A percentile compares a stretch with the other conserved stretches of the same genome.
Conservation (phyloP, 768 basidiomycete species). For the Rhizopogon vinicolor region DNA sequence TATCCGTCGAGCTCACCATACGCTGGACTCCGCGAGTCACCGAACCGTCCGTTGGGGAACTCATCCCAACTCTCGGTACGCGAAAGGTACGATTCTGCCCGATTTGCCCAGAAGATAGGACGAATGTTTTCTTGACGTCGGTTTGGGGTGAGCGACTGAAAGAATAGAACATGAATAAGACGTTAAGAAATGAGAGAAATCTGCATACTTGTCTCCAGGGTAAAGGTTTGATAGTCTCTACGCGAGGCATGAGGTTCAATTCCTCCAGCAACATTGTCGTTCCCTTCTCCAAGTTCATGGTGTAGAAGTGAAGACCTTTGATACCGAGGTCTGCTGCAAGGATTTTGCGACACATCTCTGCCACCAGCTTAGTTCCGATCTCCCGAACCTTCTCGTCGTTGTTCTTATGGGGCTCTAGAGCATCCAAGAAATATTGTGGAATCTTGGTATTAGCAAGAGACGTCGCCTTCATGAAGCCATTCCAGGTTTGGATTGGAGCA, state of each 20-base stretch:
- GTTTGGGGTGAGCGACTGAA: slow-evolving; percentile 84
- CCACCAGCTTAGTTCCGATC: slow-evolving; percentile 91
- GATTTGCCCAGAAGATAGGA: slow-evolving; percentile 99
- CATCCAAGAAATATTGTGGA: slow-evolving; percentile 70
- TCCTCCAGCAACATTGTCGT: slow-evolving; percentile 95
- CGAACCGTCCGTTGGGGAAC: slow-evolving; percentile 98
- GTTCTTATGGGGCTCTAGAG: slow-evolving; percentile 81
- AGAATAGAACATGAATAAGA: slow-evolving; percentile 1
- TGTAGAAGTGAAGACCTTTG: slow-evolving; percentile 91
- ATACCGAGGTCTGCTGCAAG: slow-evolving; percentile 78
- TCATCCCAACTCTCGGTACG: slow-evolving; percentile 99
- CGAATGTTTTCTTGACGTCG: slow-evolving; percentile 90
- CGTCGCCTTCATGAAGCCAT: slow-evolving; percentile 85
- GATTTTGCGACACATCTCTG: slow-evolving; percentile 89
- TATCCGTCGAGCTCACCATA: slow-evolving; percentile 98
- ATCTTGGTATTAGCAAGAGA: slow-evolving; percentile 74
- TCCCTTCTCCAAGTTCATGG: slow-evolving; percentile 95
- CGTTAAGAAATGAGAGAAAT: slow-evolving; percentile 4
- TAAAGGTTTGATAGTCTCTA: slow-evolving; percentile 90
- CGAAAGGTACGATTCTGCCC: slow-evolving; percentile 90
- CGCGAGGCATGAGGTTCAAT: slow-evolving; percentile 78
- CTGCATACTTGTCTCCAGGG: slow-evolving; percentile 89
- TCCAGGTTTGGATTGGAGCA: slow-evolving; percentile 95
- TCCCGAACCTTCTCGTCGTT: slow-evolving; percentile 91
- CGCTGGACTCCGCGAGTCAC: slow-evolving; percentile 94